These are phyloP conservation scores for Cladobotryum protrusum DNA, from an alignment of 2,329 filamentous ascomycete species.

Conservation along the genomic window DNA sequence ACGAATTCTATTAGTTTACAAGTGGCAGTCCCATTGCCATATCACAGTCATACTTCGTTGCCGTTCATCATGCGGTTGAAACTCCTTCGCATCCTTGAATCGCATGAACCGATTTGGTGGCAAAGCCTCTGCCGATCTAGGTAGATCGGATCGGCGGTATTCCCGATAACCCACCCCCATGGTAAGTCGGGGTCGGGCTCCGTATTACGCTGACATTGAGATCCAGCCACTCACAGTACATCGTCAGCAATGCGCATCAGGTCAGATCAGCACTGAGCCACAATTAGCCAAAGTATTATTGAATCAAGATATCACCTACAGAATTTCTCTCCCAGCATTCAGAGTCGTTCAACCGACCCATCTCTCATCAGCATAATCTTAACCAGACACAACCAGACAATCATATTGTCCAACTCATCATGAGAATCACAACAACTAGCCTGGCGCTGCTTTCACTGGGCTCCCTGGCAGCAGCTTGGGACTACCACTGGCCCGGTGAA, in stretches of 20 bases:
- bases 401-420: not conserved
- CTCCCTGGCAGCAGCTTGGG: not conserved
- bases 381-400: not conserved
- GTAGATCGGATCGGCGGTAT: not conserved
- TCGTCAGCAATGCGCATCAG: not conserved
- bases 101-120: not conserved
- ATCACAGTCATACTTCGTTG: not conserved
- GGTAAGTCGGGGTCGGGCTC: too few relatives aligned
- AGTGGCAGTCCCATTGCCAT: too few relatives aligned
- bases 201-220: too few relatives aligned
- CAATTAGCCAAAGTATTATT: too few relatives aligned
- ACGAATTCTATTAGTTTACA: too few relatives aligned
- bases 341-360: too few relatives aligned
- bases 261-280: not conserved
- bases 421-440: not conserved
- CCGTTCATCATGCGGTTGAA: not conserved
- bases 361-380: not conserved
- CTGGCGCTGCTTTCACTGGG: not conserved
- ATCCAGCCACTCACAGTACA: too few relatives aligned
- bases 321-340: too few relatives aligned
- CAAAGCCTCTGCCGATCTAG: too few relatives aligned
- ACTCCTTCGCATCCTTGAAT: not conserved
- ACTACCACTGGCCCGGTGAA: not conserved
- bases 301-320: too few relatives aligned
- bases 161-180: not conserved